Evolutionary conservation across 2,329 filamentous ascomycete species (phyloP).

Genomic region (Neobulgaria alba): DNA sequence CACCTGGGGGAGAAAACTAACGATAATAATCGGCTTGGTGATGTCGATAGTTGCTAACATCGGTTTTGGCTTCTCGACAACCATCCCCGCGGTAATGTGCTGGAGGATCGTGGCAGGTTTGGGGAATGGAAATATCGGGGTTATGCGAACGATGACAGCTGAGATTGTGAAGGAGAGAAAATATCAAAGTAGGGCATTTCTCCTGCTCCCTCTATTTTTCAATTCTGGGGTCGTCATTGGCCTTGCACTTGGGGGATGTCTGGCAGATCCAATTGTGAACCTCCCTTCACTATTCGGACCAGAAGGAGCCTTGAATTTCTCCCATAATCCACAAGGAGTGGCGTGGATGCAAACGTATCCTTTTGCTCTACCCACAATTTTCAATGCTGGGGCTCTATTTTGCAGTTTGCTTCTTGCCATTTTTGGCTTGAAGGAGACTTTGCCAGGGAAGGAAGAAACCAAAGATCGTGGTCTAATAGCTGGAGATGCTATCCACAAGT

Average conservation of each 20-base stretch:
- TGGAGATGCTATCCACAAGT: constrained; percentile 9
- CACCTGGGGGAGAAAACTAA: constrained; percentile 63
- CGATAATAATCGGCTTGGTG: constrained; percentile 66
- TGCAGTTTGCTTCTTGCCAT: constrained; percentile 28
- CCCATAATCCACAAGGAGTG: constrained; percentile 28
- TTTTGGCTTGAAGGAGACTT: constrained; percentile 30
- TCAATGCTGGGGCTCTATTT: constrained; percentile 26
- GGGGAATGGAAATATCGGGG: constrained; percentile 66
- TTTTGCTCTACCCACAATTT: constrained; percentile 35
- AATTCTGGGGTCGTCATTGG: constrained; percentile 39
- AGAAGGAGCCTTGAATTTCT: constrained; percentile 29
- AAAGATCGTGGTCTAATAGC: constrained; percentile 19
- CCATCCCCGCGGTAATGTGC: constrained; percentile 50
- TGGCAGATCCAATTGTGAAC: constrained; percentile 34
- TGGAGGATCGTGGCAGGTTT: constrained; percentile 63
- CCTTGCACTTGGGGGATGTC: constrained; percentile 30
- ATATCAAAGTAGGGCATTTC: constrained; percentile 51
- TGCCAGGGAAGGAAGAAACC: constrained; percentile 27
- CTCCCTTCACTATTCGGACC: constrained; percentile 34
- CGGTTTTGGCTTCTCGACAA: constrained; percentile 61
- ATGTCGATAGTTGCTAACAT: constrained; percentile 46
- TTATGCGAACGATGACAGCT: constrained; percentile 65
- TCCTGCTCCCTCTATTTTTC: constrained; percentile 52
- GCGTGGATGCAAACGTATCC: constrained; percentile 33
- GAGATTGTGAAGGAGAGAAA: constrained; percentile 64